Evolutionary conservation across 129 eudicot genomes (phyloP), one percentile per base, ranked within the genome.

Genomic region (Saussurea involucrata): DNA sequence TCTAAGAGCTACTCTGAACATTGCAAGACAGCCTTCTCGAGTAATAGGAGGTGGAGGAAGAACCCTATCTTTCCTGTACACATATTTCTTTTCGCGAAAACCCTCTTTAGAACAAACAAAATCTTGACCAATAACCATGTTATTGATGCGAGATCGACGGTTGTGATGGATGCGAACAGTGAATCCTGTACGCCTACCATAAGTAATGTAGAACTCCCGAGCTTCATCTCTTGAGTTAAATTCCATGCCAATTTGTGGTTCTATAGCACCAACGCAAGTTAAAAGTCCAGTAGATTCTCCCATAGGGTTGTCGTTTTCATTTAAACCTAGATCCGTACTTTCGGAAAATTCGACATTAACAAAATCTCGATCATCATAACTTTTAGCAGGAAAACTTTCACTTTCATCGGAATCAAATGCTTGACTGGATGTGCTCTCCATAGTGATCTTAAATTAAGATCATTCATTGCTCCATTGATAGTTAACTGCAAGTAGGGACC

Each of bases 31-130:
- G 9, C 40, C 40, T 34, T 34, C 40, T 34, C 40, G 40, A 34
- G 40, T 34, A 32, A 32, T 32, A 32, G 36, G 36, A 32, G 36
- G 36, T 4, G 36, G 36, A 4, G 36, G 36, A 32, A 32, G 36
- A 32, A 32, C 36, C 36, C 36, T 32, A 32, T 32, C 82, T 53
- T 76, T 82, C 65, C 82, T 24, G 40, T 64, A 36, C 0, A 72
- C 79, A 82, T 77, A 82, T 66, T 81, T 72, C 82, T 77, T 82
- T 40, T 82, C 86, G 10, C 72, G 70, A 28, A 66, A 72, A 25
- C 79, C 82, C 67, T 82, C 86, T 82, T 77, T 77, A 18, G 86
- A 82, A 78, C 82, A 82, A 21, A 82, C 86, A 77, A 82, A 82
- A 72, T 82, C 86, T 44, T 82, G 86, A 68, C 86, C 86, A 67